phyloP scores from a whole-genome alignment of 768 basidiomycete species.

The Termitomyces sp. region DNA sequence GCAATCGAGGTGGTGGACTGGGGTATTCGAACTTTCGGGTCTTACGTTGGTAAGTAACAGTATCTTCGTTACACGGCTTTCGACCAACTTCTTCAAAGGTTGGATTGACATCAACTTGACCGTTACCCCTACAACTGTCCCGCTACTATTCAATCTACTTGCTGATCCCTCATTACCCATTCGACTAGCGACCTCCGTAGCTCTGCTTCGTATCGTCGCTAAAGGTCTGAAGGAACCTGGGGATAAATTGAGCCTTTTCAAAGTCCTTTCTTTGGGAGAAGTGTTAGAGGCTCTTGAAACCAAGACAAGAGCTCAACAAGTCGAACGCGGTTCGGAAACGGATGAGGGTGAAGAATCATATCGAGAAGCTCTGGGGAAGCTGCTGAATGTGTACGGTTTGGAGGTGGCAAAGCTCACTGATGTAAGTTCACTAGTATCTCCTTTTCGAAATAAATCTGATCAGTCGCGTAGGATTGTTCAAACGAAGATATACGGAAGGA shows the following conservation, averaged over 20 bases:
- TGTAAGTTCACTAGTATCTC: slow-evolving; percentile 38
- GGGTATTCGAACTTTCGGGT: slow-evolving; percentile 89
- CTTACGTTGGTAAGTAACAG: slow-evolving; percentile 81
- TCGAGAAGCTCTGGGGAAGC: slow-evolving; percentile 81
- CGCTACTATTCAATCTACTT: slow-evolving; percentile 79
- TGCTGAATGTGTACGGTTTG: slow-evolving; percentile 77
- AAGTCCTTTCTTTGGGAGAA: slow-evolving; percentile 81
- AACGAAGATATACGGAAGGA: slow-evolving; percentile 60
- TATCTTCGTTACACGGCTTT: background rate
- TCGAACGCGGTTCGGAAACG: slow-evolving; percentile 60
- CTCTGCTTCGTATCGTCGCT: slow-evolving; percentile 77
- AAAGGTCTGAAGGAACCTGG: slow-evolving; percentile 91
- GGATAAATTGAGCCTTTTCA: slow-evolving; percentile 87
- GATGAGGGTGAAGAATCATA: slow-evolving; percentile 89
- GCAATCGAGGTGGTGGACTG: slow-evolving; percentile 82
- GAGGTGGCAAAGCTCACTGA: slow-evolving; percentile 86
- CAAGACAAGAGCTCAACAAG: slow-evolving; percentile 66
- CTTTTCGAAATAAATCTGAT: background rate
- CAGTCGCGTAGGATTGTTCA: slow-evolving; percentile 47
- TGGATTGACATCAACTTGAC: slow-evolving; percentile 99
- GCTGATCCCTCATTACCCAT: slow-evolving; percentile 75
- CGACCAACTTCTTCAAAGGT: slow-evolving; percentile 40
- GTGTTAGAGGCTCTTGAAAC: slow-evolving; percentile 79
- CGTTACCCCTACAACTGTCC: slow-evolving; percentile 85
- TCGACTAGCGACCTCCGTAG: slow-evolving; percentile 77